Conservation (phyloP, 768 basidiomycete species). For the Termitomyces sp. region DNA sequence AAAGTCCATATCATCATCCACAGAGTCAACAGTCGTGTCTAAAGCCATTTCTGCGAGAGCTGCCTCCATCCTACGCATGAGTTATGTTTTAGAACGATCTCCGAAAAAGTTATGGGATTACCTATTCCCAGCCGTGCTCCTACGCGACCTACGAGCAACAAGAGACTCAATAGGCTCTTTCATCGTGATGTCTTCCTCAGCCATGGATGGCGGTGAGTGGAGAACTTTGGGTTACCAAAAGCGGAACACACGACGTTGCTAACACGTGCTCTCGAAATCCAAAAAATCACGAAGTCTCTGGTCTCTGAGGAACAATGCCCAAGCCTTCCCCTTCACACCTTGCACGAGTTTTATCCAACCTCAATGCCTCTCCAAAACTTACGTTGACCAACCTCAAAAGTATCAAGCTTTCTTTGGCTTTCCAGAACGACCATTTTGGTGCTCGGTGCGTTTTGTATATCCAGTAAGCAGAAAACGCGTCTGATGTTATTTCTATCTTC, state of each 20-base stretch:
- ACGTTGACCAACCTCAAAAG: constrained; percentile 41
- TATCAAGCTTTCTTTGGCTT: constrained; percentile 51
- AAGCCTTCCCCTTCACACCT: constrained; percentile 40
- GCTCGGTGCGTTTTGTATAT: constrained; percentile 46
- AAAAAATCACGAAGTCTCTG: constrained; percentile 4
- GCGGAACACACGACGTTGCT: background rate
- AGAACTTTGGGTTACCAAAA: background rate
- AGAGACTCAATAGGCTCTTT: constrained; percentile 35
- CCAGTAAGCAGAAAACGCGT: background rate
- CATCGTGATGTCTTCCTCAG: constrained; percentile 11
- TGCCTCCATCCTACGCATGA: constrained; percentile 59
- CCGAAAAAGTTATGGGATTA: constrained; percentile 18
- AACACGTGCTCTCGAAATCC: constrained; percentile 4
- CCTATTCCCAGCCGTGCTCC: constrained; percentile 80
- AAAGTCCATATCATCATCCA: constrained; percentile 75
- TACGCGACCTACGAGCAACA: constrained; percentile 52
- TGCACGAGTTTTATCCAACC: constrained; percentile 43
- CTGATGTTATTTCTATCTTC: background rate
- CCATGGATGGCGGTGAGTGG: background rate
- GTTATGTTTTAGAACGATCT: background rate
- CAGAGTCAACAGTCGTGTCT: constrained; percentile 51
- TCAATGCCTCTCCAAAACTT: constrained; percentile 49
- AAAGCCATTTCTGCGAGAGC: constrained; percentile 66
- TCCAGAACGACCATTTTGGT: constrained; percentile 67
- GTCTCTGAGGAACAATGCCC: background rate